Conservation (phyloP, 371 early-diverging fungal species). For the Mortierella sp. region DNA sequence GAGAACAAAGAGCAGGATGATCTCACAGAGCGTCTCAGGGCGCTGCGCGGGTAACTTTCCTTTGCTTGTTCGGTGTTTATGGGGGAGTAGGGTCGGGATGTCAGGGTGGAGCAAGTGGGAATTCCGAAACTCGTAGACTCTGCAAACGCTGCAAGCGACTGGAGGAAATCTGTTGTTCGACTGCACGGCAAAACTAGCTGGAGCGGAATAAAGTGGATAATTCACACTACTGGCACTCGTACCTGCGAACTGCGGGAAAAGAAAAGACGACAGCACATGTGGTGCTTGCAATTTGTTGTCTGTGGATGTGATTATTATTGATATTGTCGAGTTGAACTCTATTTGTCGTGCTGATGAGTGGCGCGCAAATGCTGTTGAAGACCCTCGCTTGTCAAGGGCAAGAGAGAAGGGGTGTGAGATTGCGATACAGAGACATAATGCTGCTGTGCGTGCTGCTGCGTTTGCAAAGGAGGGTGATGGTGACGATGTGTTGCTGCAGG, state of each 20-base stretch:
- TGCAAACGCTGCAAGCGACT: no score
- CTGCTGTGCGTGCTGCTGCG: background rate
- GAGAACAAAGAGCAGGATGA: conserved; percentile 72
- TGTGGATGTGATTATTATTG: no score
- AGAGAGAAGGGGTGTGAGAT: background rate
- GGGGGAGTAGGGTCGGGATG: background rate
- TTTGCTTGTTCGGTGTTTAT: background rate
- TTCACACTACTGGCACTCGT: no score
- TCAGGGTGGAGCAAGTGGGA: no score
- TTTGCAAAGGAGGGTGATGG: background rate
- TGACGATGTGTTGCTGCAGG: background rate
- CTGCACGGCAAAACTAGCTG: no score
- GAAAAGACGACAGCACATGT: no score
- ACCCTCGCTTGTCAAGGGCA: background rate
- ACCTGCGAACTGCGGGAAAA: no score
- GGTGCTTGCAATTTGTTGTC: no score
- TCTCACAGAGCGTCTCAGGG: conserved; percentile 73
- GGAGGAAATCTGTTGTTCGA: no score
- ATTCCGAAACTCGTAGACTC: no score
- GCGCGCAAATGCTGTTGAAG: background rate
- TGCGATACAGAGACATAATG: background rate
- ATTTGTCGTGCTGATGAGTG: background rate
- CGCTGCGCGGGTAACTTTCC: conserved; percentile 38
- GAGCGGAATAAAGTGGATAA: no score
- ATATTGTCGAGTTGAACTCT: background rate